phyloP scores from a whole-genome alignment of 352 stramenopile genomes.

The Phytophthora vignae region DNA sequence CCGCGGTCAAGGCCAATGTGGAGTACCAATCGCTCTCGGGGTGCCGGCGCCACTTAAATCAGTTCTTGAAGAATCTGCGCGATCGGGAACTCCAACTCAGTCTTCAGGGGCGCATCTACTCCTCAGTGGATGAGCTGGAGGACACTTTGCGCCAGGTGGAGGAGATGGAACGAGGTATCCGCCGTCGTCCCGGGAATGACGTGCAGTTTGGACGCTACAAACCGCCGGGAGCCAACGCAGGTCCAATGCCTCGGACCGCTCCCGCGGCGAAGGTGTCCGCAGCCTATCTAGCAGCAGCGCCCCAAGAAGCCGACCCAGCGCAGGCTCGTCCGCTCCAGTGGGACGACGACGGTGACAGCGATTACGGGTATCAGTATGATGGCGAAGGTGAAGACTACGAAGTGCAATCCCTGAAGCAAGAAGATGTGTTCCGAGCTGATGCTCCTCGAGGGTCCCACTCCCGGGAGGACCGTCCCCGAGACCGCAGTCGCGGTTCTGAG shows the following conservation, averaged over 20 bases:
- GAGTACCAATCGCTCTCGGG: background rate
- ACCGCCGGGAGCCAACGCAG: background rate
- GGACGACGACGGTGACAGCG: background rate
- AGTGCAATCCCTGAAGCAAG: background rate
- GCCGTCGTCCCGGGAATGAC: background rate
- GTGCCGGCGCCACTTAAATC: background rate
- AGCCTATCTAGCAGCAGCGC: background rate
- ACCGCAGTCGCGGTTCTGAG: background rate
- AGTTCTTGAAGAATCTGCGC: slow-evolving; percentile 13
- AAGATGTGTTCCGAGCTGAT: background rate
- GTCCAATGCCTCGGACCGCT: too few species aligned
- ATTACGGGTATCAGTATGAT: background rate
- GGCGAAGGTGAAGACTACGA: background rate
- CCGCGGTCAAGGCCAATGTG: slow-evolving; percentile 4
- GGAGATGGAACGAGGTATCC: slow-evolving; percentile 2
- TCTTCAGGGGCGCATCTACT: background rate
- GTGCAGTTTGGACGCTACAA: slow-evolving; percentile 4
- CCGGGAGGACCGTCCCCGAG: background rate
- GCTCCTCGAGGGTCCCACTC: background rate
- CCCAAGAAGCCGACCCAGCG: background rate
- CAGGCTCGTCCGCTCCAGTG: background rate
- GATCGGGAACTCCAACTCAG: background rate
- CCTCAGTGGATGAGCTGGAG: background rate
- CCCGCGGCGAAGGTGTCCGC: background rate
- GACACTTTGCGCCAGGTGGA: background rate